Percentiles rank a stretch among this genome's conserved stretches.
These are phyloP conservation scores for Jamesozyma hellenica DNA, from an alignment of 805 yeast species.

Conservation along the genomic window DNA sequence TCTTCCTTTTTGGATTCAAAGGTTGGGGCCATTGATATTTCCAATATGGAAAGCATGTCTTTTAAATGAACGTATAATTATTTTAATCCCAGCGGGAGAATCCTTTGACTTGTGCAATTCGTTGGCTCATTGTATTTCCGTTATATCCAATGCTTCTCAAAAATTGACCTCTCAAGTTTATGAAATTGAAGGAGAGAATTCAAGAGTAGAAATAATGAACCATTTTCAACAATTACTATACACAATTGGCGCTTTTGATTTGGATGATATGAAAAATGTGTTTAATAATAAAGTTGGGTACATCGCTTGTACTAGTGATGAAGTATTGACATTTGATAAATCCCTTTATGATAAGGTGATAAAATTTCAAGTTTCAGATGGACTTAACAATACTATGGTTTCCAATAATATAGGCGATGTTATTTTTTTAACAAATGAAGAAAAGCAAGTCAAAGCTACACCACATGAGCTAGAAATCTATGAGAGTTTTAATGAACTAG, in stretches of 20 bases:
- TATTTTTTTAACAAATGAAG: slow-evolving; percentile 9
- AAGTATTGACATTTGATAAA: slow-evolving; percentile 15
- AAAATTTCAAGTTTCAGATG: slow-evolving; percentile 9
- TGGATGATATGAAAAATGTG: slow-evolving; percentile 5
- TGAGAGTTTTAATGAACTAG: slow-evolving; percentile 7
- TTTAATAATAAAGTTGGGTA: slow-evolving; percentile 7
- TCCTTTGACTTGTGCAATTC: slow-evolving; percentile 23
- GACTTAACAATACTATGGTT: neutral
- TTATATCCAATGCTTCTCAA: slow-evolving; percentile 11
- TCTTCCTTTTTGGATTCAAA: slow-evolving; percentile 18
- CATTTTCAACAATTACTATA: neutral
- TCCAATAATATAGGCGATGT: neutral
- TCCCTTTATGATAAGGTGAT: slow-evolving; percentile 22
- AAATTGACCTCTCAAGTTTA: neutral
- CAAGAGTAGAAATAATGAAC: neutral
- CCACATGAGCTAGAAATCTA: slow-evolving; percentile 20
- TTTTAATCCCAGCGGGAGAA: slow-evolving; percentile 21
- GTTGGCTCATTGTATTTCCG: slow-evolving; percentile 20
- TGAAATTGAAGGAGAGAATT: neutral
- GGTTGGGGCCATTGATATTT: slow-evolving; percentile 27
- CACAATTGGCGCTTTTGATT: slow-evolving; percentile 11
- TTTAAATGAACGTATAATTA: slow-evolving; percentile 20
- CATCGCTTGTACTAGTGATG: slow-evolving; percentile 28
- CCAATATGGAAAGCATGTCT: slow-evolving; percentile 28
- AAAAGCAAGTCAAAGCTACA: slow-evolving; percentile 17